These are phyloP conservation scores for Phytophthora fragariae DNA, from an alignment of 352 stramenopile species.

Conservation along the genomic window DNA sequence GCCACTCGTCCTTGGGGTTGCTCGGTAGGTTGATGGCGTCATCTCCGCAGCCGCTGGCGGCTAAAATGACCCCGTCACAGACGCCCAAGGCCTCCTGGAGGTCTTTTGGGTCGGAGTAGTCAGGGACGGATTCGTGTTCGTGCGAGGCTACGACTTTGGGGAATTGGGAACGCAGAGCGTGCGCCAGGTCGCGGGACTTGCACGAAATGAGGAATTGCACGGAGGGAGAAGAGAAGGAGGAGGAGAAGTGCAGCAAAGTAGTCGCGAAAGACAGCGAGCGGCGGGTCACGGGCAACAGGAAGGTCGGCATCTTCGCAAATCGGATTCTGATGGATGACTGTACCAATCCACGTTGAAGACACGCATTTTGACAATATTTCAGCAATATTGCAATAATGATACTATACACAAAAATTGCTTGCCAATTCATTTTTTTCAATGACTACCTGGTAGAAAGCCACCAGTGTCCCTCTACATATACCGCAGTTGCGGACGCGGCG, in stretches of 20 bases:
- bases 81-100: constrained; percentile 46
- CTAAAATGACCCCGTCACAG: constrained; percentile 61
- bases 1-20: constrained; percentile 27
- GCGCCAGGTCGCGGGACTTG: constrained; percentile 34
- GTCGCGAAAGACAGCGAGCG: constrained; percentile 38
- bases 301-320: constrained; percentile 20
- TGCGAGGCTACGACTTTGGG: constrained; percentile 42
- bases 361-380: no score
- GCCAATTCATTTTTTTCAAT: no score
- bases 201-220: constrained; percentile 31
- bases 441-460: no score
- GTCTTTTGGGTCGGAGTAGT: constrained; percentile 54
- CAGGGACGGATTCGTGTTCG: constrained; percentile 40
- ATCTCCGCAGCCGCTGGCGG: constrained; percentile 31
- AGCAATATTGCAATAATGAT: no score
- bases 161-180: constrained; percentile 32
- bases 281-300: constrained; percentile 52
- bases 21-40: constrained; percentile 31
- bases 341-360: neutral
- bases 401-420: no score
- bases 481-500: constrained; percentile 58
- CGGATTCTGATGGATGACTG: neutral
- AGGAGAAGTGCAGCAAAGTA: constrained; percentile 25
- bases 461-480: constrained; percentile 25
- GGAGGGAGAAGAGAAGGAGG: neutral